Base-by-base conservation (phyloP, 75 land plant species). In the Selaginella tamariscina region DNA sequence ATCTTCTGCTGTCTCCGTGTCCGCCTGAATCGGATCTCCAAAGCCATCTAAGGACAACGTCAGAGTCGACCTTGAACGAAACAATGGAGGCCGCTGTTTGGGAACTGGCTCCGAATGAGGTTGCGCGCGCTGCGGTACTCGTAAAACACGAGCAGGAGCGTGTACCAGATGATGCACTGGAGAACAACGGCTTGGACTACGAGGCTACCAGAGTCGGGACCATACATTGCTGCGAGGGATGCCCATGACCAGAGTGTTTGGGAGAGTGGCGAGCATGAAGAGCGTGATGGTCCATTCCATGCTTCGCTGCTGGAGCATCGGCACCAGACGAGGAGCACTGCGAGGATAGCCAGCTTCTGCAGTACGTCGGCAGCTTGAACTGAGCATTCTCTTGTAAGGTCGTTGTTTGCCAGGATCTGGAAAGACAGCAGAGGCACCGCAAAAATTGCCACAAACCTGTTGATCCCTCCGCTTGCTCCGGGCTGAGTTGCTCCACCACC, bases 11-110 rank as follows among this genome's bases (percentile, higher is more conserved):
- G 23, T 59, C 62, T 59, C 62, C 26, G 62, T n/a, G 21, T 59
- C 62, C 9, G 62, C 26, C 62, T 59, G 62, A 9, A 59, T 59
- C 11, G 49, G 49, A 5, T 39, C 49, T 39, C 49, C 11, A 15
- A 5, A 5, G 0, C 92, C 97, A 56, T 88, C 93, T 8, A 92
- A 68, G 0, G 27, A 87, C 72, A 24, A 92, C 97, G 60, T 92
- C 97, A 33, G 89, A 81, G 44, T 92, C 97, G 5, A 92, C 86
- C 73, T 85, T 82, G 78, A 92, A 92, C 32, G 86, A 82, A 32
- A 93, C 86, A 5, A 83, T 81, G 2, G 88, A 82, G 9, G 80
- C 97, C 0, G 98, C 98, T 31, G 74, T 83, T 89, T 0, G 98
- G 98, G 55, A 93, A 93, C 86, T 93, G 98, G 72, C 89, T 91